Evolutionary conservation across 441 rosid genomes (phyloP).

Genomic region (Euphorbia corollata): DNA sequence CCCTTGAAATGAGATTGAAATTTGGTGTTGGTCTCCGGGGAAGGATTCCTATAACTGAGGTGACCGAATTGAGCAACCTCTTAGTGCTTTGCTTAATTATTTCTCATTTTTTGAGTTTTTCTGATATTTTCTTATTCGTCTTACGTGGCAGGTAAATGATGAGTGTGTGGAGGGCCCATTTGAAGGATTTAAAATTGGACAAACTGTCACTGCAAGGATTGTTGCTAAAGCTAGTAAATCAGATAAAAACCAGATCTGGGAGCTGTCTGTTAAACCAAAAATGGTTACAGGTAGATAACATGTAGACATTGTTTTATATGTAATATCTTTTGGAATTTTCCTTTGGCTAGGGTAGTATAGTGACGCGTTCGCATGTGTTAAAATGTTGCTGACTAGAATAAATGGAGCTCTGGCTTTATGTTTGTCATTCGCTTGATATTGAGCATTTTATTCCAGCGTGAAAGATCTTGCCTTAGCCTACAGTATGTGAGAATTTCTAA

Average conservation of each 20-base stretch:
- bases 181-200: constrained; percentile 63
- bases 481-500: not conserved
- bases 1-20: constrained; percentile 76
- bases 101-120: constrained; percentile 1
- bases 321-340: not conserved
- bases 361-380: not conserved
- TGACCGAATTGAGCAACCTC: constrained; percentile 23
- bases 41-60: constrained; percentile 90
- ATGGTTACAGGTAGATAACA: constrained; percentile 47
- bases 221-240: constrained; percentile 48
- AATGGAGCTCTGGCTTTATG: not conserved
- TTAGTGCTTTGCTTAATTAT: constrained; percentile 6
- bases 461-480: not conserved
- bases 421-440: not conserved
- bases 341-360: not conserved
- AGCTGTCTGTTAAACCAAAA: constrained; percentile 71
- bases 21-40: constrained; percentile 78
- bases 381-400: not conserved
- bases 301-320: constrained; percentile 10
- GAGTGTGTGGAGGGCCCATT: constrained; percentile 53
- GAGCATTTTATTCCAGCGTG: not conserved
- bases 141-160: constrained; percentile 43
- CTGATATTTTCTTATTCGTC: constrained; percentile 16
- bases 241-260: constrained; percentile 59
- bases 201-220: constrained; percentile 69